phyloP scores from a whole-genome alignment of 352 stramenopile species.

The Phytophthora foliorum region DNA sequence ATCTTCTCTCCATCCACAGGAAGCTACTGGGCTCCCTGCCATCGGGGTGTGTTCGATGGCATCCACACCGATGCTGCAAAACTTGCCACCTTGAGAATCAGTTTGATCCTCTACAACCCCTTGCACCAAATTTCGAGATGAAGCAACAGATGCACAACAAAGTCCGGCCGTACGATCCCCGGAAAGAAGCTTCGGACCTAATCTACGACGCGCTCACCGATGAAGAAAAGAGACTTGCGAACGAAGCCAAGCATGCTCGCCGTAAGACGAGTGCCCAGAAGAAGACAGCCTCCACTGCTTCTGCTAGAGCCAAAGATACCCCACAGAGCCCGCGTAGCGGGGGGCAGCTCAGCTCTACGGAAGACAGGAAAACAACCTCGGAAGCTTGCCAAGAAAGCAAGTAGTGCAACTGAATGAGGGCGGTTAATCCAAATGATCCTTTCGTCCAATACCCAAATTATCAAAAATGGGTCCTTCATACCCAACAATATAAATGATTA shows the following conservation, averaged over 20 bases:
- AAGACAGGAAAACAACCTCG: no score
- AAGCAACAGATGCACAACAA: conserved; percentile 23
- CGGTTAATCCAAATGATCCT: no score
- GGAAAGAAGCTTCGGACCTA: no score
- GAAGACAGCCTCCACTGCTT: neutral
- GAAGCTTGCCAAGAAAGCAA: no score
- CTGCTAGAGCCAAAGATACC: no score
- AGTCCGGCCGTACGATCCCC: conserved; percentile 16
- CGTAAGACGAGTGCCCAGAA: neutral
- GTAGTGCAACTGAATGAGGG: no score
- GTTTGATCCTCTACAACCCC: neutral
- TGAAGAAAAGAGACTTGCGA: conserved; percentile 11
- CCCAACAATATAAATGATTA: no score
- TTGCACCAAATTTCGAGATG: conserved; percentile 17
- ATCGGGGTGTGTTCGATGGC: neutral
- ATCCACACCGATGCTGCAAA: neutral
- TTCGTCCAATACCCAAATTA: no score
- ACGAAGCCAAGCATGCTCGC: neutral
- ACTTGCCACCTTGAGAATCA: neutral
- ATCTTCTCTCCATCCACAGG: neutral
- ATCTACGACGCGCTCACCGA: neutral
- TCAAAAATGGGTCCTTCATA: no score
- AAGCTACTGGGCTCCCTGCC: neutral
- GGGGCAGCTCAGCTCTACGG: no score
- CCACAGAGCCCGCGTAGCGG: no score